Conservation (phyloP, 257 asterid species). For the Capsicum chinense region DNA sequence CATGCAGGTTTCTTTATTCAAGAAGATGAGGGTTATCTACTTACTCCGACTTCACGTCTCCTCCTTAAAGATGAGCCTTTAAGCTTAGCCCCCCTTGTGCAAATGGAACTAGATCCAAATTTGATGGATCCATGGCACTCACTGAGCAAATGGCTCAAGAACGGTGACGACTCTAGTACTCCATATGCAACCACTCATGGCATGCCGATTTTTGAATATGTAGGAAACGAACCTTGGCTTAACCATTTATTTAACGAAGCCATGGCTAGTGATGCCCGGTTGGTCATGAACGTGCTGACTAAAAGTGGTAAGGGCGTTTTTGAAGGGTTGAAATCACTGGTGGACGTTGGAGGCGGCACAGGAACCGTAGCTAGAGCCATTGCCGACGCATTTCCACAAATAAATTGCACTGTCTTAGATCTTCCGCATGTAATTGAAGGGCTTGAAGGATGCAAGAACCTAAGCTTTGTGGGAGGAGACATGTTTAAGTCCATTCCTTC, state of each 20-base stretch:
- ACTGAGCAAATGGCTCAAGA: background rate
- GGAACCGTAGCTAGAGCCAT: background rate
- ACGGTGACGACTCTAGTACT: background rate
- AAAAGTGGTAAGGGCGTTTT: constrained; percentile 21
- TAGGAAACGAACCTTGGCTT: background rate
- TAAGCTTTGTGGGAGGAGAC: background rate
- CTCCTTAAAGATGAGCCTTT: constrained; percentile 29
- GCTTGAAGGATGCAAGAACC: background rate
- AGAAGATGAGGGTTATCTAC: constrained; percentile 25
- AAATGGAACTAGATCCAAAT: background rate
- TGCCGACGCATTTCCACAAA: constrained; percentile 27
- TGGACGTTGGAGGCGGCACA: background rate
- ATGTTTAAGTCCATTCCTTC: background rate
- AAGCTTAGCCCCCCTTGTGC: background rate
- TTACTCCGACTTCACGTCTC: constrained; percentile 24
- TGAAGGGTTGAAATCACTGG: constrained; percentile 13
- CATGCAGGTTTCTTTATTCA: constrained; percentile 13
- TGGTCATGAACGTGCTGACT: background rate
- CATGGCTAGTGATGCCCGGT: background rate
- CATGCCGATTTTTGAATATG: background rate
- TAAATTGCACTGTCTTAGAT: constrained; percentile 21
- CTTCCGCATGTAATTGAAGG: background rate
- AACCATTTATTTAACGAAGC: background rate
- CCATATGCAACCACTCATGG: background rate
- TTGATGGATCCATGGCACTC: background rate